These are phyloP conservation scores for Plasmodium malariae DNA, from an alignment of 169 alveolate species.

Conservation along the genomic window DNA sequence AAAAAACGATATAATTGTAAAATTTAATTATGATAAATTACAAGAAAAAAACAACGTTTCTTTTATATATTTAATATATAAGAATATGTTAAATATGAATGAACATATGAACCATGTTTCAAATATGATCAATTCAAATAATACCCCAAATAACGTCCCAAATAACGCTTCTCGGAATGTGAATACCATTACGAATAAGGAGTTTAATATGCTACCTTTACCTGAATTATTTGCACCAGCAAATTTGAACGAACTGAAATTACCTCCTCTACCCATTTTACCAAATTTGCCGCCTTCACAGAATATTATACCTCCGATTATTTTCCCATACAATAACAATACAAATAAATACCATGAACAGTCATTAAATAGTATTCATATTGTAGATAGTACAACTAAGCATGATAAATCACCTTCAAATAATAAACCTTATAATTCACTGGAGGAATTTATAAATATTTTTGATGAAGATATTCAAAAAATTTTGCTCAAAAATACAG, in stretches of 20 bases:
- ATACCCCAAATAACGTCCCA: background rate
- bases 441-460: conserved; percentile 52
- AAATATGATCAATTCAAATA: background rate
- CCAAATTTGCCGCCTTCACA: conserved; percentile 30
- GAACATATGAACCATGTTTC: background rate
- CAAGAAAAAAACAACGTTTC: too few species aligned
- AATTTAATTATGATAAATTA: conserved; percentile 33
- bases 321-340: conserved; percentile 18
- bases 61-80: conserved; percentile 29
- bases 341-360: background rate
- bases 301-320: conserved; percentile 44
- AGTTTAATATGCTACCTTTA: conserved; percentile 24
- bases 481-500: conserved; percentile 51
- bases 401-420: background rate
- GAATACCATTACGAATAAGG: too few species aligned
- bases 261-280: conserved; percentile 46
- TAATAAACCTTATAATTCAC: conserved; percentile 1
- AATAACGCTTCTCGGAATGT: too few species aligned
- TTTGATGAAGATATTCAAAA: conserved; percentile 68
- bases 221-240: conserved; percentile 54
- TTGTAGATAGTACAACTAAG: background rate
- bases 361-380: background rate
- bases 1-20: conserved; percentile 49
- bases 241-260: conserved; percentile 26
- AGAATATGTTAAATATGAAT: background rate